A percentile compares a stretch with the other conserved stretches of the same genome.
Conservation (phyloP, 2,329 filamentous ascomycete genomes). For the Sclerotinia borealis region DNA sequence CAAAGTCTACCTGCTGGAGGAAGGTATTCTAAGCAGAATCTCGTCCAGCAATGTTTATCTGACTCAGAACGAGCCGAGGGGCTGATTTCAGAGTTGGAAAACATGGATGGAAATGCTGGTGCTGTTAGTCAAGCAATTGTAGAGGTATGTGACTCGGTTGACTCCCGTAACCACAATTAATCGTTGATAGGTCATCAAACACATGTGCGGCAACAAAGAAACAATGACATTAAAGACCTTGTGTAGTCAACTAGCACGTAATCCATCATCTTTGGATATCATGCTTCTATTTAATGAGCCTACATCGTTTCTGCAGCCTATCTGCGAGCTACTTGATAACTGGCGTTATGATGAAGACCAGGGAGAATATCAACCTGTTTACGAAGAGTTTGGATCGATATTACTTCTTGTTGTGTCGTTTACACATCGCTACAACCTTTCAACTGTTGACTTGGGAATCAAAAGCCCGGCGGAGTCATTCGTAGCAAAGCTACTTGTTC, state of each 20-base stretch:
- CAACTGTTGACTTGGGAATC: slow-evolving; percentile 56
- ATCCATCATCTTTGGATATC: slow-evolving; percentile 66
- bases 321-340: slow-evolving; percentile 69
- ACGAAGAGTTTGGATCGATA: slow-evolving; percentile 78
- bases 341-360: slow-evolving; percentile 82
- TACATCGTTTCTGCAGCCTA: slow-evolving; percentile 61
- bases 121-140: slow-evolving; percentile 74
- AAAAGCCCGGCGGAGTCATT: slow-evolving; percentile 53
- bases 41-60: slow-evolving; percentile 71
- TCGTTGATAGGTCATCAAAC: slow-evolving; percentile 51
- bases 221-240: slow-evolving; percentile 74
- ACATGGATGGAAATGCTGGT: slow-evolving; percentile 86
- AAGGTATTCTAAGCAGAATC: slow-evolving; percentile 68
- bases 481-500: slow-evolving; percentile 58
- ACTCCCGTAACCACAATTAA: slow-evolving; percentile 15
- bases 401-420: slow-evolving; percentile 68
- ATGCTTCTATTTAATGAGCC: slow-evolving; percentile 70
- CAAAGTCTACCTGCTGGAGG: slow-evolving; percentile 68
- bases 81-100: slow-evolving; percentile 75
- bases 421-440: slow-evolving; percentile 67
- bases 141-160: slow-evolving; percentile 45
- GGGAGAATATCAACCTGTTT: slow-evolving; percentile 76
- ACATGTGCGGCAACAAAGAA: slow-evolving; percentile 65
- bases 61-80: slow-evolving; percentile 71
- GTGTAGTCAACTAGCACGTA: slow-evolving; percentile 67